Base-by-base conservation (phyloP, 1,284 basidiomycete genomes). In the Apiotrichum brassicae region DNA sequence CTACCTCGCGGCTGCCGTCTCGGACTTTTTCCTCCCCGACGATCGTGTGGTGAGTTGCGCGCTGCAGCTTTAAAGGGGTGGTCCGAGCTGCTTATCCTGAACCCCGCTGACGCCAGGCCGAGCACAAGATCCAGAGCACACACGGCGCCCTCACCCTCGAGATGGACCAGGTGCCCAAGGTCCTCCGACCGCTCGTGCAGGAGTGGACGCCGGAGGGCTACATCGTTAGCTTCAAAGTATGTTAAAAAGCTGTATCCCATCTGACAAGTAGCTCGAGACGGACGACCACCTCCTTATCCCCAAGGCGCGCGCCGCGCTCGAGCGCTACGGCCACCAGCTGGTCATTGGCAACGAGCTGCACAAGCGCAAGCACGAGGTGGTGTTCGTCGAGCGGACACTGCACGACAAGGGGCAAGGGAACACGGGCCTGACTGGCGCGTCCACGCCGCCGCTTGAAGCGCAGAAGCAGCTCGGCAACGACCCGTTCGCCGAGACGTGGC, bases 101-200 rank as follows among this genome's bases (percentile, higher is more conserved):
- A 7, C 28, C 28, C n/a, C n/a, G n/a, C 49, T 50, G 30, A 48
- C 48, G 14, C 3, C 64, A 95, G 90, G 87, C 90, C 2, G 89
- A 92, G 74, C 94, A 98, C 76, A 98, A 98, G 76, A 97, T 98
- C 39, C 94, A 98, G 69, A 95, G 90, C 0, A 87, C 87, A 19
- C 92, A 94, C 68, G 91, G 91, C 3, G 92, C 86, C 57, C 75
- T 98, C 30, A 81, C 84, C 36, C 87, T 98, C 56, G 91, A 97
- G 70, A 97, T 98, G 93, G 94, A 98, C 69, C 92, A 97, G 71
- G 93, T 97, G 1, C 94, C 95, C 8, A 98, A 98, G 73, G 86
- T 97, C 33, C 75, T 98, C 39, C 87, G 88, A 69, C 85, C 89
- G 0, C 79, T 98, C 74, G 92, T 97, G 3, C 83, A 87, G 44